Percentiles rank a stretch among this genome's conserved stretches.
Evolutionary conservation across 2,329 filamentous ascomycete genomes (phyloP).

Genomic region (Aspergillus pseudoterreus): DNA sequence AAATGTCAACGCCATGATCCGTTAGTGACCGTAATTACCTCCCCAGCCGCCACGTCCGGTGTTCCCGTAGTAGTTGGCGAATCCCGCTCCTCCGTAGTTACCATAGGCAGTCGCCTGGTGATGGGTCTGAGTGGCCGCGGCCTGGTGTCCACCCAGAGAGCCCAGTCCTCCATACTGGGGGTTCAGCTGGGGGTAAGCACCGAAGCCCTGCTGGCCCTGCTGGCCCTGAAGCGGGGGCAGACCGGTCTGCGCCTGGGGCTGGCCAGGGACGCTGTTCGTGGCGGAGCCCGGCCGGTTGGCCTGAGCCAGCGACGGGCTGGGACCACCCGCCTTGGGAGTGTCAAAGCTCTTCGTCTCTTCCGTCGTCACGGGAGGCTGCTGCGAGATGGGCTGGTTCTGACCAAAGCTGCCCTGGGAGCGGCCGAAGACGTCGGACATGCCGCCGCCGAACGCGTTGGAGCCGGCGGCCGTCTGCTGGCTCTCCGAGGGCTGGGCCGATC

Average conservation of each 20-base stretch:
- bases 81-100: slow-evolving; percentile 41
- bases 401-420: slow-evolving; percentile 57
- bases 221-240: slow-evolving; percentile 55
- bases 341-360: slow-evolving; percentile 60
- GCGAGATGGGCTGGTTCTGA: slow-evolving; percentile 50
- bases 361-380: slow-evolving; percentile 44
- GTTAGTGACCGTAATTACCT: slow-evolving; percentile 46
- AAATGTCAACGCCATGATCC: slow-evolving; percentile 22
- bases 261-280: slow-evolving; percentile 55
- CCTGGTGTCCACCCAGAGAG: slow-evolving; percentile 41
- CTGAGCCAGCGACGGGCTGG: slow-evolving; percentile 60
- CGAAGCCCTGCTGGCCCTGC: slow-evolving; percentile 53
- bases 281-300: slow-evolving; percentile 62
- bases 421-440: slow-evolving; percentile 58
- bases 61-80: slow-evolving; percentile 44
- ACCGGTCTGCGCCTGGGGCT: slow-evolving; percentile 48
- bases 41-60: slow-evolving; percentile 44
- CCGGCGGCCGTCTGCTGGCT: slow-evolving; percentile 49
- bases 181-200: slow-evolving; percentile 54
- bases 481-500: slow-evolving; percentile 55
- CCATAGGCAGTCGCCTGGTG: slow-evolving; percentile 41
- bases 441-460: slow-evolving; percentile 46
- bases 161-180: slow-evolving; percentile 51
- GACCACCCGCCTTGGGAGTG: slow-evolving; percentile 54
- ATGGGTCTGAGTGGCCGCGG: slow-evolving; percentile 35